A percentile compares a stretch with the other conserved stretches of the same genome.
Conservation (phyloP, 306 rosid genomes). For the Nissolia schottii region DNA sequence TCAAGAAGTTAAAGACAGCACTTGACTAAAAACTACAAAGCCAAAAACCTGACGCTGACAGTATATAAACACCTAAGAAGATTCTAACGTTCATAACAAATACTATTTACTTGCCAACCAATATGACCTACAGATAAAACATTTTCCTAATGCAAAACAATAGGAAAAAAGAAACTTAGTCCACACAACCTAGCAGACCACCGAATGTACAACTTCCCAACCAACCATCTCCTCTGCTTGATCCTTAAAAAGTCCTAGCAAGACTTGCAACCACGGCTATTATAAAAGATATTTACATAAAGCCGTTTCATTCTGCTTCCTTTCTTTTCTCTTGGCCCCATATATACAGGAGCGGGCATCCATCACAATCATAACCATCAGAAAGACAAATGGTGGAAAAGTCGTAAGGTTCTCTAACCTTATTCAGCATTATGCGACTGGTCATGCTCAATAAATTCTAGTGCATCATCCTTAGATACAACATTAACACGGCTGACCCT, state of each 20-base stretch:
- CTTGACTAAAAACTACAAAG: neutral
- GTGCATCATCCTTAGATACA: conserved; percentile 65
- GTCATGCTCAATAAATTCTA: conserved; percentile 84
- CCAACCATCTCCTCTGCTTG: neutral
- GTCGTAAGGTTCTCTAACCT: conserved; percentile 34
- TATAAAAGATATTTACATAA: neutral
- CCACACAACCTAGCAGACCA: neutral
- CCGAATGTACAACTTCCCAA: neutral
- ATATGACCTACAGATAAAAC: neutral
- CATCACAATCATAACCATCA: neutral
- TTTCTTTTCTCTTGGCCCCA: neutral
- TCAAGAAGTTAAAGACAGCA: neutral
- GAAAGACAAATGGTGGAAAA: neutral
- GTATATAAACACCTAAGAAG: neutral
- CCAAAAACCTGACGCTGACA: neutral
- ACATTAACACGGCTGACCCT: conserved; percentile 90
- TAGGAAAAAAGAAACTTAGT: neutral
- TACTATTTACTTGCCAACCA: too few species aligned
- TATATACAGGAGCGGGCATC: neutral
- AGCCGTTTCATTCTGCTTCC: neutral
- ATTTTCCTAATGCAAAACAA: neutral
- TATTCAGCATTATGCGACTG: conserved; percentile 81
- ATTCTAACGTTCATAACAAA: neutral
- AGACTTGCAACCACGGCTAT: neutral
- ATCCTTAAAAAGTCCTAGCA: neutral